These are phyloP conservation scores for Neurospora sp. DNA, from an alignment of 495 filamentous ascomycete species.

Conservation along the genomic window DNA sequence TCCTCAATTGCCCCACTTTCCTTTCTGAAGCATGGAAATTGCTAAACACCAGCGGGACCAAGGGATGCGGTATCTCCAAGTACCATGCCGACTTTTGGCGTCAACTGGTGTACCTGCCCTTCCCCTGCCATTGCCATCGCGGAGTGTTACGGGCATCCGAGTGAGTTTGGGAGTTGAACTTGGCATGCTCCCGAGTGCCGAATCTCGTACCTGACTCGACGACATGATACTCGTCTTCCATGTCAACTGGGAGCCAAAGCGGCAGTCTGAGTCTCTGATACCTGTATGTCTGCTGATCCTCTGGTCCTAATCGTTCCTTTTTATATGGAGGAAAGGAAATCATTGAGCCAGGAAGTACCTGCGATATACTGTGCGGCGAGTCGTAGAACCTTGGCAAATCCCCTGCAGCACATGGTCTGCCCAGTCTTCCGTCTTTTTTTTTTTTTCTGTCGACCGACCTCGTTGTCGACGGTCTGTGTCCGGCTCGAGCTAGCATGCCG, in stretches of 20 bases:
- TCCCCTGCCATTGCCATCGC: neutral
- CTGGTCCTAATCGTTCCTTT: neutral
- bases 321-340: neutral
- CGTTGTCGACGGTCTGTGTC: neutral
- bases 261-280: neutral
- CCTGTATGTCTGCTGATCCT: neutral
- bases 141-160: neutral
- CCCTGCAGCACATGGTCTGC: neutral
- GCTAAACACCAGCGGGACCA: neutral
- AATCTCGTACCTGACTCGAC: neutral
- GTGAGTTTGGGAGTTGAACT: neutral
- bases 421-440: neutral
- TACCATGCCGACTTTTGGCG: neutral
- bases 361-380: neutral
- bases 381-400: neutral
- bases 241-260: neutral
- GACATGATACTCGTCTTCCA: neutral
- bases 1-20: neutral
- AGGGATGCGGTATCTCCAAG: neutral
- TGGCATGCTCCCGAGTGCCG: neutral
- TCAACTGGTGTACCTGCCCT: neutral
- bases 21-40: neutral
- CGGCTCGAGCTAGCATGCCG: neutral
- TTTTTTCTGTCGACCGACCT: neutral
- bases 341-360: neutral